These are phyloP conservation scores for Omphalea diandra DNA, from an alignment of 441 rosid genomes.

Conservation along the genomic window DNA sequence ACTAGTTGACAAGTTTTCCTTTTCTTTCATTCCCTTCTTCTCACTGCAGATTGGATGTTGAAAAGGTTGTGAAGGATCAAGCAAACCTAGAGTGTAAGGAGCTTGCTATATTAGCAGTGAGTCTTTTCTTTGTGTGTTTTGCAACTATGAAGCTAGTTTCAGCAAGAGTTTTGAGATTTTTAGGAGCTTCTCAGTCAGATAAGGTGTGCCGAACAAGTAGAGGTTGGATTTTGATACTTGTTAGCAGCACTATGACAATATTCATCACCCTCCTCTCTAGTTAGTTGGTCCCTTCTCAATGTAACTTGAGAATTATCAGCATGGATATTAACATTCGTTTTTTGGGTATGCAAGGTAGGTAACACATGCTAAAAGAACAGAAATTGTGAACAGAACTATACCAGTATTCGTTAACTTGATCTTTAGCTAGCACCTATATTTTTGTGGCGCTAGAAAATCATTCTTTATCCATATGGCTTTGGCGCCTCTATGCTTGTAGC, in stretches of 20 bases:
- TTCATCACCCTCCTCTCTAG: conserved; percentile 50
- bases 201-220: conserved; percentile 42
- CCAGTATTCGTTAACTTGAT: conserved; percentile 43
- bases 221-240: conserved; percentile 75
- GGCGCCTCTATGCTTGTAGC: conserved; percentile 17
- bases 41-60: conserved; percentile 56
- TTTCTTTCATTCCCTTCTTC: neutral
- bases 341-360: conserved; percentile 30
- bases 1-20: conserved; percentile 9
- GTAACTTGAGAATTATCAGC: no score
- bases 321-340: conserved; percentile 21
- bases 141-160: conserved; percentile 64
- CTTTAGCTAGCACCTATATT: neutral
- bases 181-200: conserved; percentile 37
- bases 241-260: conserved; percentile 78
- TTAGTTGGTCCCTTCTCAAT: conserved; percentile 11
- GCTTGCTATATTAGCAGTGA: conserved; percentile 55
- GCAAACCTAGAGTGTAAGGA: conserved; percentile 67
- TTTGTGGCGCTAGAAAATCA: conserved; percentile 12
- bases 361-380: conserved; percentile 43
- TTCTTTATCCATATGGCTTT: neutral
- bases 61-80: conserved; percentile 58
- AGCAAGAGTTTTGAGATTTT: conserved; percentile 31
- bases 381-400: conserved; percentile 29
- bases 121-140: conserved; percentile 58